Conservation (phyloP, 2,329 filamentous ascomycete genomes). For the Venturia carpophila region DNA sequence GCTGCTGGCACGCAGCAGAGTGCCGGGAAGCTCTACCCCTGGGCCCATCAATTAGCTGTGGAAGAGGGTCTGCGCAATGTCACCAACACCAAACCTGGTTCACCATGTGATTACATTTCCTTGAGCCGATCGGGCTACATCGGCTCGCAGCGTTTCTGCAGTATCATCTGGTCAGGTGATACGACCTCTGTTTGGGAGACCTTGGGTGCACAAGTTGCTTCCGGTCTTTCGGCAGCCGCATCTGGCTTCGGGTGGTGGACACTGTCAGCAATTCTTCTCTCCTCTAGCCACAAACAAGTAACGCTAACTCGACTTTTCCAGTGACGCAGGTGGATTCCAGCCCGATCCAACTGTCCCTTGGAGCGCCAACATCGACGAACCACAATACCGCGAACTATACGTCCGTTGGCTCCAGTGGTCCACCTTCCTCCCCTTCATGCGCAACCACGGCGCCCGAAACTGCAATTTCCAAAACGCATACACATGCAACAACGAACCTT, state of each 20-base stretch:
- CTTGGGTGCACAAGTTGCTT: conserved; percentile 25
- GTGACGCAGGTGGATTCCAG: conserved; percentile 28
- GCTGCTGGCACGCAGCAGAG: conserved; percentile 26
- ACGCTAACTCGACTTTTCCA: background rate
- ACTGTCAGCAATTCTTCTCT: background rate
- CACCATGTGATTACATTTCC: conserved; percentile 25
- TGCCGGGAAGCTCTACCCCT: conserved; percentile 28
- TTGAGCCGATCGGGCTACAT: conserved; percentile 28
- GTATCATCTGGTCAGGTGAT: conserved; percentile 29
- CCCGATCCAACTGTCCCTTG: conserved; percentile 30
- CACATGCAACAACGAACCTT: conserved; percentile 32
- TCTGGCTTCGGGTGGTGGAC: conserved; percentile 29
- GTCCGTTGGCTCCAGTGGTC: conserved; percentile 29
- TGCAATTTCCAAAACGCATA: conserved; percentile 29
- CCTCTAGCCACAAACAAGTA: background rate
- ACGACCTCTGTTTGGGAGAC: conserved; percentile 27
- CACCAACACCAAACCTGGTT: conserved; percentile 23
- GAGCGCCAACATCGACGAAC: conserved; percentile 28
- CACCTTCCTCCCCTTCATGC: conserved; percentile 29
- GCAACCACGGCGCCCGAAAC: conserved; percentile 26
- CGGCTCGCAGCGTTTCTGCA: conserved; percentile 28
- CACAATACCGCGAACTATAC: conserved; percentile 27
- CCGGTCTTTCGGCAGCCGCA: conserved; percentile 25
- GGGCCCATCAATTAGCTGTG: conserved; percentile 27
- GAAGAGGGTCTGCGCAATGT: conserved; percentile 27